Conservation (phyloP, 805 yeast genomes). For the Teunomyces funiuensis region DNA sequence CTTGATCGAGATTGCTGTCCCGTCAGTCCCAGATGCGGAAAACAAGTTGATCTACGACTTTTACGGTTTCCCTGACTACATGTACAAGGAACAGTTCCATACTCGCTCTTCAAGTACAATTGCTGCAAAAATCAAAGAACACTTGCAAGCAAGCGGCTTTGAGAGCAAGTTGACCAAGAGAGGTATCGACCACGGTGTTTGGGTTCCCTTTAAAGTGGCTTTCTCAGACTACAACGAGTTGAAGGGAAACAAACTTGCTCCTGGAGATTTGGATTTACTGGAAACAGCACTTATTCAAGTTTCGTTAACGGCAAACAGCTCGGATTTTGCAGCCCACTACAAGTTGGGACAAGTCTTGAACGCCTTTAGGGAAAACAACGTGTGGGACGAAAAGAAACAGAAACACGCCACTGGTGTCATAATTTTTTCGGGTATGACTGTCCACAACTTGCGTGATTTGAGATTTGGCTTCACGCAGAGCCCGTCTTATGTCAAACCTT, state of each 20-base stretch:
- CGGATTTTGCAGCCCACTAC: constrained; percentile 43
- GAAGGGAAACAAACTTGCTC: constrained; percentile 2
- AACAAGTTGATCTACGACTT: constrained; percentile 72
- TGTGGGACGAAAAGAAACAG: constrained; percentile 29
- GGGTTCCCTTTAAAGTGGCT: constrained; percentile 79
- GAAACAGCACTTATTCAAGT: constrained; percentile 53
- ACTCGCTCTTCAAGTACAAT: constrained; percentile 43
- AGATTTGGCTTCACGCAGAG: constrained; percentile 23
- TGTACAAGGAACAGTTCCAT: constrained; percentile 65
- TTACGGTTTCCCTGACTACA: constrained; percentile 64
- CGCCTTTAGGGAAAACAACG: constrained; percentile 45
- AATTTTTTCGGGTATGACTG: constrained; percentile 75
- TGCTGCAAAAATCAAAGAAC: constrained; percentile 44
- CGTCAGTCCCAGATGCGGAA: constrained; percentile 27
- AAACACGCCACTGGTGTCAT: constrained; percentile 41
- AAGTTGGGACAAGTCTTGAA: constrained; percentile 57
- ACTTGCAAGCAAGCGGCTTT: constrained; percentile 45
- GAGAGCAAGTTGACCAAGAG: constrained; percentile 46
- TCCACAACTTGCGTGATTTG: constrained; percentile 67
- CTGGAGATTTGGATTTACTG: constrained; percentile 34
- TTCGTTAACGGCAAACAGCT: constrained; percentile 42
- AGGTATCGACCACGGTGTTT: constrained; percentile 81
- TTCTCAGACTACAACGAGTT: constrained; percentile 40
- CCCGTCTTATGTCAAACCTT: constrained; percentile 50
- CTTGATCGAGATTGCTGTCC: constrained; percentile 47